Base-by-base conservation (phyloP, 1,139 yeast species). In the Candida sanyaensis region DNA sequence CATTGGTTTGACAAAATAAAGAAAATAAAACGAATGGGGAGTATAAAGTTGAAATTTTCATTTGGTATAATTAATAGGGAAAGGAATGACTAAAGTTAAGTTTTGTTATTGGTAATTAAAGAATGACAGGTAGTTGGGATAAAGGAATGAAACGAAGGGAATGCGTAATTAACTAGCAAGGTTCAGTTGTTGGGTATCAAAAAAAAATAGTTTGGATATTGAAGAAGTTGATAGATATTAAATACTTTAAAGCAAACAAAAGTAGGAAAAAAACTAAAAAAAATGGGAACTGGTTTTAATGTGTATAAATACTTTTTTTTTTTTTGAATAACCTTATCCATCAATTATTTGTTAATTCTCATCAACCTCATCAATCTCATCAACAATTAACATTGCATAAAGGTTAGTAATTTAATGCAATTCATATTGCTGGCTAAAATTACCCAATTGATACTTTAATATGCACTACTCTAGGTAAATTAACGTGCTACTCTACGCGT, bases 31-130 rank as follows among this genome's bases (percentile, higher is more conserved):
- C 33, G 11, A 68, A 53, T 8, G 43, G 30, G 42, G 67, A 55
- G 42, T 59, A 50, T 50, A 63, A 58, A 43, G 66, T 54, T 53
- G 73, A 65, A 49, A 71, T 57, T 64, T 67, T 69, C 77, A 71
- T 72, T 49, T 55, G 30, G 24, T 24, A 10, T 40, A n/a, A 31
- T 13, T 46, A 27, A 27, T 26, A 6, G 32, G 31, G 10, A 26
- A 44, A 39, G 43, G 65, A 61, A 50, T 49, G 65, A 61, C 65
- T 57, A 46, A 50, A 60, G 66, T 59, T 23, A 36, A 36, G 27
- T 36, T 17, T 17, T 17, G 21, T 17, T 6, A 27, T 10, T n/a
- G 10, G 39, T 36, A 26, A n/a, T 32, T 36, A 36, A 36, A 24
- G 39, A 36, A 36, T 36, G 39, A 36, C 39, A 36, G 24, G 39